Evolutionary conservation across 2,329 filamentous ascomycete species (phyloP).

Genomic region (Apiospora arundinis): DNA sequence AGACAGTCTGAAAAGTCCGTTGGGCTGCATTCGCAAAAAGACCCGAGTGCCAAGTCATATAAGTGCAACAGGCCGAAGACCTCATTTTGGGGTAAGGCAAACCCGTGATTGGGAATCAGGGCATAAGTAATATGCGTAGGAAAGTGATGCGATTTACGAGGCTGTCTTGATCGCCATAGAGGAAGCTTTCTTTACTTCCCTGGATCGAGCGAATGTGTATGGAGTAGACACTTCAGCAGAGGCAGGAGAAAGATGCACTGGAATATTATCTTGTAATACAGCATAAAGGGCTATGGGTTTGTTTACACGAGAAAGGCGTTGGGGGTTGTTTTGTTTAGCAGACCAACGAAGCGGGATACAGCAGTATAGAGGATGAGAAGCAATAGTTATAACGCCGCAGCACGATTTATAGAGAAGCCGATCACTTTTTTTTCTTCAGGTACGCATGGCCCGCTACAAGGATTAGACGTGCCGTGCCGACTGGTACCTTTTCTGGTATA

Average conservation of each 20-base stretch:
- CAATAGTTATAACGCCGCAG: slow-evolving; percentile 15
- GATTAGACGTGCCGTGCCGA: neutral
- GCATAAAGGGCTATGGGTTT: slow-evolving; percentile 14
- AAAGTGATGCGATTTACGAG: neutral
- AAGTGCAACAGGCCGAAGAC: neutral
- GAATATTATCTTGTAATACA: slow-evolving; percentile 15
- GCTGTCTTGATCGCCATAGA: neutral
- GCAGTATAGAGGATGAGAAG: slow-evolving; percentile 20
- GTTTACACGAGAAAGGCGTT: slow-evolving; percentile 9
- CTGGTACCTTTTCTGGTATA: too few relatives aligned
- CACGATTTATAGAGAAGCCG: neutral
- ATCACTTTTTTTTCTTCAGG: neutral
- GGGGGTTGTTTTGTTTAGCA: neutral
- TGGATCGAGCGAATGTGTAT: neutral
- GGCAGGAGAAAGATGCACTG: neutral
- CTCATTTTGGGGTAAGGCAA: neutral
- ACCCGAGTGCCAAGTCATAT: neutral
- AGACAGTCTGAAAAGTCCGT: neutral
- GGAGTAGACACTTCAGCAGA: neutral
- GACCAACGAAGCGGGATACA: slow-evolving; percentile 19
- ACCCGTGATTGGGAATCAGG: neutral
- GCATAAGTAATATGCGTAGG: neutral
- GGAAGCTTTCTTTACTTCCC: neutral
- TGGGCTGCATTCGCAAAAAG: neutral
- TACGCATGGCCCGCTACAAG: neutral